Evolutionary conservation across 169 alveolate species (phyloP), one percentile per base, ranked within the genome.

Genomic region (Cryptosporidium ryanae): DNA sequence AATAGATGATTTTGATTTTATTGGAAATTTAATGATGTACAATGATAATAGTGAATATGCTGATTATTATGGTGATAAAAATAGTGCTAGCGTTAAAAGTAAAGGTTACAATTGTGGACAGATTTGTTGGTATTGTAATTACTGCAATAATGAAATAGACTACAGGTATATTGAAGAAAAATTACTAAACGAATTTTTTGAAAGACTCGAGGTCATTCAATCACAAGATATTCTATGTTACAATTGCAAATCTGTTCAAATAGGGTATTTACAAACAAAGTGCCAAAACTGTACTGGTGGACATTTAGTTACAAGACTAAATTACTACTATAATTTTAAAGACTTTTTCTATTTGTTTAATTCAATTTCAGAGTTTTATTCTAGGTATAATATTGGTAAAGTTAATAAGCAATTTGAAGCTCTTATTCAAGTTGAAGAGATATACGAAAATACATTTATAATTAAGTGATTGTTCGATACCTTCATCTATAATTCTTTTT

Each of bases 1-100:
- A 76, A 76, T 76, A 2, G 87, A 76, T 10, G 87, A 76, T 15
- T 76, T 76, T 43, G 87, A 76, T 65, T 61, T 76, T 43, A 76
- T 65, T 21, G 87, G 76, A 23, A 76, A 61, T 29, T 46, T 65
- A 31, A 49, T 55, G 3, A 43, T 49, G 15, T 66, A 70, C 31
- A 66, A 70, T 25, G 84, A 70, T 31, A 55, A 52, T 50, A 21
- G 21, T 43, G 29, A 17, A 65, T 18, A 65, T 17, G 61, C 6
- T 21, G 66, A 65, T 27, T 43, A 17, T 15, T 64, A 25, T 18
- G 59, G 64, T 7, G 50, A 54, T 38, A 38, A 38, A 6, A 38
- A 38, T 38, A 31, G 29, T 4, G 27, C 43, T 6, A 55, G 43
- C n/a, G 21, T n/a, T 1, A 5, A 21, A 12, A 57, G 25, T 6